These are phyloP conservation scores for Aspergillus tanneri DNA, from an alignment of 2,329 filamentous ascomycete species.

Conservation along the genomic window DNA sequence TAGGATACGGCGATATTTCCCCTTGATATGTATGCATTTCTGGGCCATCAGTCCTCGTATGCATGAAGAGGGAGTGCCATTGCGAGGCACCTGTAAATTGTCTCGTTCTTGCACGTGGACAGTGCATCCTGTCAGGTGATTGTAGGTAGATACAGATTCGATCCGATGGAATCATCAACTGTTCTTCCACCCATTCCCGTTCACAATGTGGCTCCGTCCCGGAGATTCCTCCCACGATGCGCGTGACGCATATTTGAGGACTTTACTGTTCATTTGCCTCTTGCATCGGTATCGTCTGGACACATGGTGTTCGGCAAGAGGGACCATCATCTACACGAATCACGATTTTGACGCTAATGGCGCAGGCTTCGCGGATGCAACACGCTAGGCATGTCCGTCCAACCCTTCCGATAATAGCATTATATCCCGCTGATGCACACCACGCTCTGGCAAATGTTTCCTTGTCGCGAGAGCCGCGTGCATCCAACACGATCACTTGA, in stretches of 20 bases:
- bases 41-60: no score
- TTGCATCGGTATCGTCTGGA: neutral
- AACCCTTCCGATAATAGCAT: slow-evolving; percentile 43
- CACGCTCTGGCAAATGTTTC: slow-evolving; percentile 46
- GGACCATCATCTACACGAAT: slow-evolving; percentile 37
- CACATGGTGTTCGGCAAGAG: slow-evolving; percentile 3
- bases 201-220: neutral
- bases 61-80: no score
- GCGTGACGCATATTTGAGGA: no score
- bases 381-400: slow-evolving; percentile 43
- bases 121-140: neutral
- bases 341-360: slow-evolving; percentile 39
- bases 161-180: neutral
- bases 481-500: slow-evolving; percentile 37
- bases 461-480: slow-evolving; percentile 34
- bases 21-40: no score
- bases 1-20: no score
- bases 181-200: neutral
- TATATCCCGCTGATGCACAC: slow-evolving; percentile 44
- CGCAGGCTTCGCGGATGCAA: slow-evolving; percentile 45
- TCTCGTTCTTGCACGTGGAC: neutral
- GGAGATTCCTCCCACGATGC: no score
- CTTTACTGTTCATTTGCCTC: neutral
- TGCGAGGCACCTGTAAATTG: no score
- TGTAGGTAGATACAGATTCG: neutral